These are phyloP conservation scores for Acer saccharum DNA, from an alignment of 345 rosid genomes.

Conservation along the genomic window DNA sequence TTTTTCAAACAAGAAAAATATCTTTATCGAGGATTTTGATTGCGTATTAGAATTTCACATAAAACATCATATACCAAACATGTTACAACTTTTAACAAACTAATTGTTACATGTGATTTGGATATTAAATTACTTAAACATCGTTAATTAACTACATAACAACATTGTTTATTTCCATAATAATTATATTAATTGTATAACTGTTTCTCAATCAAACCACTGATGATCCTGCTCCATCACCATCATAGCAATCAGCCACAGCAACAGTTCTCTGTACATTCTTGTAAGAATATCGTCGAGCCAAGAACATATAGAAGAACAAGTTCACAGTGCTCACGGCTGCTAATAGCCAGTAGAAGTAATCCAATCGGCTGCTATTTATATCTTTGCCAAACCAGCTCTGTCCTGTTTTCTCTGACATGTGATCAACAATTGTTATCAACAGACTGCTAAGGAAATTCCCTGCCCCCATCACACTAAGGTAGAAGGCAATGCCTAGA, in stretches of 20 bases:
- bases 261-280: slow-evolving; percentile 64
- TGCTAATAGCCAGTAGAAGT: slow-evolving; percentile 77
- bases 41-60: too few relatives aligned
- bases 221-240: slow-evolving; percentile 31
- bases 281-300: slow-evolving; percentile 71
- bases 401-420: slow-evolving; percentile 48
- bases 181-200: background rate
- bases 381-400: slow-evolving; percentile 84
- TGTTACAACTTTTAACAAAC: background rate
- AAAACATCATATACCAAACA: background rate
- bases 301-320: slow-evolving; percentile 53
- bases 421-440: slow-evolving; percentile 56
- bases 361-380: slow-evolving; percentile 73
- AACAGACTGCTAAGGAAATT: slow-evolving; percentile 74
- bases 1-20: too few relatives aligned
- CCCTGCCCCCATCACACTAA: slow-evolving; percentile 78
- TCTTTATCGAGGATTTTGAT: too few relatives aligned
- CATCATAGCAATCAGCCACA: slow-evolving; percentile 60
- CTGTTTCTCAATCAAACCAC: slow-evolving; percentile 15
- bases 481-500: slow-evolving; percentile 87
- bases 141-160: background rate
- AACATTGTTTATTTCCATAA: background rate
- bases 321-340: slow-evolving; percentile 48
- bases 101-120: background rate
- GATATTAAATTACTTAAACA: background rate